Percentiles rank a stretch among this genome's conserved stretches.
Conservation (phyloP, 768 basidiomycete species). For the Melanogaster broomeanus region DNA sequence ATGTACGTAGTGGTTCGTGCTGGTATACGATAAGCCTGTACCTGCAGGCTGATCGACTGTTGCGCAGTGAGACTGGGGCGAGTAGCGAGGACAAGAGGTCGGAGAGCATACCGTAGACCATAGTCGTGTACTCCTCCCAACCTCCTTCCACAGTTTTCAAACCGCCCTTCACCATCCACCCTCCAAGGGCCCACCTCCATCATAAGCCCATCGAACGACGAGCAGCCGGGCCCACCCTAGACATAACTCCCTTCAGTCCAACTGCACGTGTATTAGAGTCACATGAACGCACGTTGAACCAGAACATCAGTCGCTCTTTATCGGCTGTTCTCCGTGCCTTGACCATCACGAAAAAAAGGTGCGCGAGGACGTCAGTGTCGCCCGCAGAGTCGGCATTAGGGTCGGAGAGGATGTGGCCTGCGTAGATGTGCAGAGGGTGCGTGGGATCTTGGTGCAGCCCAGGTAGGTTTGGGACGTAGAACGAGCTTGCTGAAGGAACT, state of each 20-base stretch:
- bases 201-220: slow-evolving; percentile 95
- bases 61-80: slow-evolving; percentile 8
- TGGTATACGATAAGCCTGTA: slow-evolving; percentile 89
- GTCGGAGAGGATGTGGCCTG: slow-evolving; percentile 85
- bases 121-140: slow-evolving; percentile 96
- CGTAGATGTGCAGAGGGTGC: slow-evolving; percentile 76
- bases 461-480: slow-evolving; percentile 79
- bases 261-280: neutral
- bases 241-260: neutral
- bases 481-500: slow-evolving; percentile 83
- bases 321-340: slow-evolving; percentile 89
- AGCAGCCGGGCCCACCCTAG: slow-evolving; percentile 96
- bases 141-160: slow-evolving; percentile 80
- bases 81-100: neutral
- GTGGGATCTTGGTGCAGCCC: slow-evolving; percentile 72
- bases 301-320: slow-evolving; percentile 87
- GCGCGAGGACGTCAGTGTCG: slow-evolving; percentile 65
- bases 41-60: slow-evolving; percentile 97
- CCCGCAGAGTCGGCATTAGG: slow-evolving; percentile 53
- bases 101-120: slow-evolving; percentile 79
- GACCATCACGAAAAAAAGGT: slow-evolving; percentile 87
- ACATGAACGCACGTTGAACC: slow-evolving; percentile 81
- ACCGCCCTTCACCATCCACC: slow-evolving; percentile 68
- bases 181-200: slow-evolving; percentile 98
- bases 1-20: slow-evolving; percentile 83